Conservation (phyloP, 2,329 filamentous ascomycete genomes). For the Alternaria postmessia region DNA sequence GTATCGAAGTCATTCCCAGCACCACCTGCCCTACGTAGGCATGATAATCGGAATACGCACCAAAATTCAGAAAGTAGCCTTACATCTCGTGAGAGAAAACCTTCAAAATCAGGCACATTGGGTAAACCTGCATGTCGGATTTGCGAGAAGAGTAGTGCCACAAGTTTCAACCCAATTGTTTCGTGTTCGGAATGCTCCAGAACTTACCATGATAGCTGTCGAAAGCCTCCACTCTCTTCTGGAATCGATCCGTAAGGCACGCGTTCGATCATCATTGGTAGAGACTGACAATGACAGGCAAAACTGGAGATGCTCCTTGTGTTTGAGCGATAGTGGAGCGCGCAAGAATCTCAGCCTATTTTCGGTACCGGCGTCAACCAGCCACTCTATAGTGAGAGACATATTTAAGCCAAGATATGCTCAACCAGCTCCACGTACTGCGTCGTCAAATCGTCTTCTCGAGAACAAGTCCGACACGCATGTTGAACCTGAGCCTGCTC, state of each 20-base stretch:
- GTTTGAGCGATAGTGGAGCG: slow-evolving; percentile 12
- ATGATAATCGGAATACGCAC: background rate
- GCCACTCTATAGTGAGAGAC: slow-evolving; percentile 7
- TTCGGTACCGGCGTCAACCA: background rate
- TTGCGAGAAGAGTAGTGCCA: slow-evolving; percentile 37
- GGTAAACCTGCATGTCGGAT: slow-evolving; percentile 35
- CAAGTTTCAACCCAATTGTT: slow-evolving; percentile 39
- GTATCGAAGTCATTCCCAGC: background rate
- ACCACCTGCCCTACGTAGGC: background rate
- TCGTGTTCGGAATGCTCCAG: slow-evolving; percentile 44
- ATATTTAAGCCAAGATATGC: slow-evolving; percentile 3
- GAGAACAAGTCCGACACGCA: background rate
- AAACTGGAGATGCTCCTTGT: slow-evolving; percentile 24
- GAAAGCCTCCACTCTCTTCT: slow-evolving; percentile 28
- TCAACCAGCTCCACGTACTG: background rate
- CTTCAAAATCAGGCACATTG: slow-evolving; percentile 7
- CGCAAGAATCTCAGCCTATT: background rate
- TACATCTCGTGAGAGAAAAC: slow-evolving; percentile 19
- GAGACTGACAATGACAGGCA: slow-evolving; percentile 18
- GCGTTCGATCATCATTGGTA: background rate
- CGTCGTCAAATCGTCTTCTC: background rate
- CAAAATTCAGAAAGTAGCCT: background rate
- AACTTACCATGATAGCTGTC: slow-evolving; percentile 49
- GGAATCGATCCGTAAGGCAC: slow-evolving; percentile 21
- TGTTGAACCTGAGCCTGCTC: background rate